A percentile compares a stretch with the other conserved stretches of the same genome.
These are phyloP conservation scores for Macrotyloma uniflorum DNA, from an alignment of 306 rosid genomes.

Conservation along the genomic window DNA sequence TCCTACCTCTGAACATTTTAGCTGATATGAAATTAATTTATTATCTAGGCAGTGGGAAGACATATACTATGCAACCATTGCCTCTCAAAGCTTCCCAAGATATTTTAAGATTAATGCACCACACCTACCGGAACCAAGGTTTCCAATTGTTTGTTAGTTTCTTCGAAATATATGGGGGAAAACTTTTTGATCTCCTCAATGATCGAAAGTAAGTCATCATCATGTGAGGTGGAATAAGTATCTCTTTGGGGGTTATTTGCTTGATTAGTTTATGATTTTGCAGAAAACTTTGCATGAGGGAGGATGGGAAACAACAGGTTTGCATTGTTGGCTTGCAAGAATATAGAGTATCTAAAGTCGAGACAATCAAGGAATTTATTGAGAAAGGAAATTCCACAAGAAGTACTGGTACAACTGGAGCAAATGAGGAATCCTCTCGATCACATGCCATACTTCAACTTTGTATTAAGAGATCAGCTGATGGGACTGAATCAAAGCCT, in stretches of 20 bases:
- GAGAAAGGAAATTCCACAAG: slow-evolving; percentile 76
- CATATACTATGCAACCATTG: slow-evolving; percentile 88
- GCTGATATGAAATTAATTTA: slow-evolving; percentile 30
- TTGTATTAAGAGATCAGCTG: slow-evolving; percentile 68
- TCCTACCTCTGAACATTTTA: slow-evolving; percentile 1
- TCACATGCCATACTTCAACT: slow-evolving; percentile 94
- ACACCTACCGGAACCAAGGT: slow-evolving; percentile 71
- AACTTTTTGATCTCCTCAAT: slow-evolving; percentile 84
- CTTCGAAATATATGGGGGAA: slow-evolving; percentile 89
- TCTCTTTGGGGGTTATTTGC: slow-evolving; percentile 24
- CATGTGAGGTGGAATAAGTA: slow-evolving; percentile 24
- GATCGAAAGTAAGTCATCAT: slow-evolving; percentile 69
- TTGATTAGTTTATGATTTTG: slow-evolving; percentile 44
- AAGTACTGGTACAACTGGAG: slow-evolving; percentile 89
- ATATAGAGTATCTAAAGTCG: slow-evolving; percentile 68
- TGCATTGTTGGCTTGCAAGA: slow-evolving; percentile 92
- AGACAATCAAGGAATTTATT: slow-evolving; percentile 67
- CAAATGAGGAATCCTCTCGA: slow-evolving; percentile 87
- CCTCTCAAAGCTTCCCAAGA: slow-evolving; percentile 85
- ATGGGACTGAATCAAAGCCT: slow-evolving; percentile 73
- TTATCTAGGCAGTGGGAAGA: slow-evolving; percentile 76
- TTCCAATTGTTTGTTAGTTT: slow-evolving; percentile 77
- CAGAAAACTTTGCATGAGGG: slow-evolving; percentile 89
- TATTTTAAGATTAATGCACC: slow-evolving; percentile 67
- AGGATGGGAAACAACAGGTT: slow-evolving; percentile 91